phyloP scores from a whole-genome alignment of 495 filamentous ascomycete species.

The Tuber microsphaerosporum region DNA sequence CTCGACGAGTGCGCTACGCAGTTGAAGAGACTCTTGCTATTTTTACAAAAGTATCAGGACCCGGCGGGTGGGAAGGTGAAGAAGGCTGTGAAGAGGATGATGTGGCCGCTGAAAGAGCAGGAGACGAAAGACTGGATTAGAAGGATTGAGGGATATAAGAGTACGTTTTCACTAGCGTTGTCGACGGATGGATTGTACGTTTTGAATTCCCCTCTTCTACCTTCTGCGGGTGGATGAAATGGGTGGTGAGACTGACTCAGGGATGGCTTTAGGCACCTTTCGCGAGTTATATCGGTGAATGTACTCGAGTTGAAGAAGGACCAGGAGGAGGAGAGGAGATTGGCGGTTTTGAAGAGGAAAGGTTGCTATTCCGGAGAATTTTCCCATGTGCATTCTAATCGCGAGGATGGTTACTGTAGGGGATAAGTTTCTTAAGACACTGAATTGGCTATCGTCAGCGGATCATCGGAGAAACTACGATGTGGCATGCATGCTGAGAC shows the following conservation, averaged over 20 bases:
- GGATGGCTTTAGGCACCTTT: constrained; percentile 16
- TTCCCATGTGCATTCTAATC: not conserved
- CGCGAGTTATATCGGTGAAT: constrained; percentile 20
- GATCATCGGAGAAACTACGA: constrained; percentile 19
- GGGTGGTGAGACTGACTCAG: constrained; percentile 3
- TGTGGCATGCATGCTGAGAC: constrained; percentile 14
- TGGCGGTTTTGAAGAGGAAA: constrained; percentile 13
- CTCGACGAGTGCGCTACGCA: not conserved
- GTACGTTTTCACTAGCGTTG: constrained; percentile 15
- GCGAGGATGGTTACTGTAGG: not conserved
- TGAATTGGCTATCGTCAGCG: constrained; percentile 13
- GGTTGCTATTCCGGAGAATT: constrained; percentile 8
- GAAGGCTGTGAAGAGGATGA: constrained; percentile 22
- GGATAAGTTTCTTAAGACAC: constrained; percentile 5
- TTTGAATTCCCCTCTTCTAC: not conserved
- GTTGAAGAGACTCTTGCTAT: not conserved
- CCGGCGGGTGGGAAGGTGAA: constrained; percentile 8
- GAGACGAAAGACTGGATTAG: constrained; percentile 31
- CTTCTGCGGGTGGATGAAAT: constrained; percentile 6
- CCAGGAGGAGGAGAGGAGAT: constrained; percentile 11
- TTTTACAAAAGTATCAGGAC: constrained; percentile 1
- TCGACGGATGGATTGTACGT: constrained; percentile 24
- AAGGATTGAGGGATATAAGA: constrained; percentile 22
- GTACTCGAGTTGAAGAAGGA: constrained; percentile 7
- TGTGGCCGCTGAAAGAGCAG: constrained; percentile 38